phyloP scores from a whole-genome alignment of 257 asterid genomes.

The Leonotis leonurus region DNA sequence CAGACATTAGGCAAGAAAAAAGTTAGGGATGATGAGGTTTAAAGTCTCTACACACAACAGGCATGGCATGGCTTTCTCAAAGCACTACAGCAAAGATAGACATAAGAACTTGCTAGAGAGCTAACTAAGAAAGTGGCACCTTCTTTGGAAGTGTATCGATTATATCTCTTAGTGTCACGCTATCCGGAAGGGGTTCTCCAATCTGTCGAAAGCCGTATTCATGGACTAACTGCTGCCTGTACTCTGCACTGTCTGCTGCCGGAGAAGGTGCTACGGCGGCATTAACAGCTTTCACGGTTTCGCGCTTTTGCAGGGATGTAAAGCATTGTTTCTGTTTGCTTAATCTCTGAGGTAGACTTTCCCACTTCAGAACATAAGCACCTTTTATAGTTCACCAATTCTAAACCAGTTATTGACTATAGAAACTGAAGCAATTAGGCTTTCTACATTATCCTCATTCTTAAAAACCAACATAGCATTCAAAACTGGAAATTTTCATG shows the following conservation, averaged over 20 bases:
- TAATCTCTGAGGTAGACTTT: constrained; percentile 36
- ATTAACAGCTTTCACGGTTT: constrained; percentile 59
- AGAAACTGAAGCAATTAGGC: neutral
- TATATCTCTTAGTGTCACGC: constrained; percentile 64
- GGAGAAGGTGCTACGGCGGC: constrained; percentile 59
- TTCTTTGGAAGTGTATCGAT: constrained; percentile 73
- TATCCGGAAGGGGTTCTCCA: constrained; percentile 89
- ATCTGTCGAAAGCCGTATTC: constrained; percentile 81
- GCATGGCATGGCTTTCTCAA: neutral
- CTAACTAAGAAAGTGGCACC: constrained; percentile 29
- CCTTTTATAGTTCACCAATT: constrained; percentile 34
- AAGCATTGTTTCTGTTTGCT: constrained; percentile 32
- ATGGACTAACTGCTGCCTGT: constrained; percentile 45
- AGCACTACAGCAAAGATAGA: neutral
- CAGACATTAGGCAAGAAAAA: constrained; percentile 4
- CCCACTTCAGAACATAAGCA: constrained; percentile 46
- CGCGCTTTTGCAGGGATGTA: constrained; percentile 31
- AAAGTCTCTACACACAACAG: neutral
- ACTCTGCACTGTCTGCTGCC: constrained; percentile 45
- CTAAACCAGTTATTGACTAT: neutral
- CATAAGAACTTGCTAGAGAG: neutral
- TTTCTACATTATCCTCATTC: neutral
- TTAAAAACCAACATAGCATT: neutral
- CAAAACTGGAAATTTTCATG: neutral
- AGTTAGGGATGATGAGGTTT: neutral